Conservation (phyloP, 208 protist species). For the Trichomonas gallinae region DNA sequence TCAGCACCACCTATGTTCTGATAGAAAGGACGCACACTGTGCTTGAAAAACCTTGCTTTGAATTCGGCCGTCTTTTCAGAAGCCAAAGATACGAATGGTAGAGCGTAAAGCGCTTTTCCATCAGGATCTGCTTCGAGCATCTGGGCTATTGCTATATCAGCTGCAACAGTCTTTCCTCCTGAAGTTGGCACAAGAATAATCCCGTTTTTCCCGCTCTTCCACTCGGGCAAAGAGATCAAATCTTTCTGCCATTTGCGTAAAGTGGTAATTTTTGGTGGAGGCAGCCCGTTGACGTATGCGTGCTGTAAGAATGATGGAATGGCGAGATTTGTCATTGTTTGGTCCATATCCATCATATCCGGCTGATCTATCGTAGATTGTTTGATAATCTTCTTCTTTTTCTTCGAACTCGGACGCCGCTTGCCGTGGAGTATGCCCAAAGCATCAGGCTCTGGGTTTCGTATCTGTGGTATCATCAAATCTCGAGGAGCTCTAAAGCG, state of each 20-base stretch:
- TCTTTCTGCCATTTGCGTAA: not conserved
- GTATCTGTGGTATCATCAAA: not conserved
- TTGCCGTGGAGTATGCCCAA: not conserved
- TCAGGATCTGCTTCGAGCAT: not conserved
- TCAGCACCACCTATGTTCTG: not conserved
- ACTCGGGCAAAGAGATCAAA: not conserved
- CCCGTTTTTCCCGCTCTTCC: not conserved
- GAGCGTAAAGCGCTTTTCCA: not conserved
- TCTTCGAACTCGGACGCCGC: not conserved
- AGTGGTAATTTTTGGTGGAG: not conserved
- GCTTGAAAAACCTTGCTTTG: not conserved
- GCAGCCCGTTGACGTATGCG: not conserved
- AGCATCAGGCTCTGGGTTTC: not conserved
- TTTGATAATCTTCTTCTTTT: not conserved
- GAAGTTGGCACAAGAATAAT: constrained; percentile 12
- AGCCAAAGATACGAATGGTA: not conserved
- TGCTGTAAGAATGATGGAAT: not conserved
- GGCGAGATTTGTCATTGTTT: not conserved
- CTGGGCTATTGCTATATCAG: not conserved
- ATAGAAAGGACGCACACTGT: not conserved
- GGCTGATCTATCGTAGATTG: not conserved
- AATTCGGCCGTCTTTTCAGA: not conserved
- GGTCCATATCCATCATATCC: not conserved
- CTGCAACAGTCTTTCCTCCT: not conserved
- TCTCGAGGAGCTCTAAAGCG: not conserved